These are phyloP conservation scores for Schizophyllum commune DNA, from an alignment of 1,284 basidiomycete species.

Conservation along the genomic window DNA sequence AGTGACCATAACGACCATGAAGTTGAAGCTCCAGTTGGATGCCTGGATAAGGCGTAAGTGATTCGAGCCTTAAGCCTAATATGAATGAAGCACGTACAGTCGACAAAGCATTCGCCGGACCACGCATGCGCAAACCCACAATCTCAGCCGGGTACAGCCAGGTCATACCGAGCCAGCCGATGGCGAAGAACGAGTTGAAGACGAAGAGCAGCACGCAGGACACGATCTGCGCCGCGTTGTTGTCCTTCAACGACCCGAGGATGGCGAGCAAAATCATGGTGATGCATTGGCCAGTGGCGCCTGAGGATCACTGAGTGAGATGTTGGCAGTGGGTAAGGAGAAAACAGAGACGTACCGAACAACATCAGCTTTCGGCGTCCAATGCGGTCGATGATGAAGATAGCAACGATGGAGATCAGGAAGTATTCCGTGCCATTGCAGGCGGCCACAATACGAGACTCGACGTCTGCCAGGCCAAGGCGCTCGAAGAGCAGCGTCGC, in stretches of 20 bases:
- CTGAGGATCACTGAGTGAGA: too few species aligned
- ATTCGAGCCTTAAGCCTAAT: not conserved
- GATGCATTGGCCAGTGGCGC: constrained; percentile 46
- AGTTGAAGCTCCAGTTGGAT: constrained; percentile 59
- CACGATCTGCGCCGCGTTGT: constrained; percentile 41
- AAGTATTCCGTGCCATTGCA: constrained; percentile 69
- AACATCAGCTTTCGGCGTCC: constrained; percentile 61
- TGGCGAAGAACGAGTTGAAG: constrained; percentile 62
- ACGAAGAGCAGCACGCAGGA: constrained; percentile 55
- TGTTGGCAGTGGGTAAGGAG: too few species aligned
- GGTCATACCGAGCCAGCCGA: constrained; percentile 66
- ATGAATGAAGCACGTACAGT: constrained; percentile 28
- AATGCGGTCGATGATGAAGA: constrained; percentile 46
- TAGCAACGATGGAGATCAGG: constrained; percentile 47
- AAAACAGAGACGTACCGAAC: constrained; percentile 11
- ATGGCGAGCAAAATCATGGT: constrained; percentile 59
- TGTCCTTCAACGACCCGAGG: constrained; percentile 33
- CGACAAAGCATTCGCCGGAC: constrained; percentile 57
- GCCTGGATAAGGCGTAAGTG: constrained; percentile 16
- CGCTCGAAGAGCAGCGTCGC: constrained; percentile 54
- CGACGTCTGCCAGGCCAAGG: constrained; percentile 50
- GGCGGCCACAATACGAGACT: constrained; percentile 60
- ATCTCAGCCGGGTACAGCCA: constrained; percentile 68
- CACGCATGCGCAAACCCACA: constrained; percentile 52
- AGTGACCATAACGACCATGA: constrained; percentile 55